Evolutionary conservation across 768 basidiomycete genomes (phyloP).

Genomic region (Amanita inopinata): DNA sequence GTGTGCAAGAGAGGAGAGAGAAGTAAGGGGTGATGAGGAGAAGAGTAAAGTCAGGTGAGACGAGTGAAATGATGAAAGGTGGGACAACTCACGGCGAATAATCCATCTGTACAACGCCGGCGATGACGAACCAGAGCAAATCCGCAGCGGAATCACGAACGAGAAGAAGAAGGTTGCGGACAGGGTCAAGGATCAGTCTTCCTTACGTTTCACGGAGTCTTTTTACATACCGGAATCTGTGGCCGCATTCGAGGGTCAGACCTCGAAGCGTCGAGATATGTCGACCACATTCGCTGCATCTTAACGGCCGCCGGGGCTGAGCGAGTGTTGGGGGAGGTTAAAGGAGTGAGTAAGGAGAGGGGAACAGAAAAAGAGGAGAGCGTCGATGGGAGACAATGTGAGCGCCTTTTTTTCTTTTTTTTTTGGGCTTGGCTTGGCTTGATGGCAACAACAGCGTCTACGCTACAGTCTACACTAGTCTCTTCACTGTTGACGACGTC

Average conservation of each 20-base stretch:
- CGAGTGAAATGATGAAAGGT: background rate
- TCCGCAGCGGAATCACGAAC: background rate
- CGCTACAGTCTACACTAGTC: too few relatives aligned
- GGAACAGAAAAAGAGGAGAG: too few relatives aligned
- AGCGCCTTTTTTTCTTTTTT: too few relatives aligned
- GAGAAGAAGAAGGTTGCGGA: background rate
- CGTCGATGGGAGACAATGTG: too few relatives aligned
- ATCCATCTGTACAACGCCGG: background rate
- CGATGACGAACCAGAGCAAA: background rate
- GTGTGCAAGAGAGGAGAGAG: background rate
- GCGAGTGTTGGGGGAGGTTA: too few relatives aligned
- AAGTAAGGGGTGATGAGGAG: background rate
- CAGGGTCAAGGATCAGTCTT: background rate
- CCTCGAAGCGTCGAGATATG: constrained; percentile 1
- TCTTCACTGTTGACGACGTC: too few relatives aligned
- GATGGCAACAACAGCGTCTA: too few relatives aligned
- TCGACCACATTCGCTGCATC: constrained; percentile 8
- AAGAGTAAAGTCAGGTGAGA: background rate
- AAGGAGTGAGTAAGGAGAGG: too few relatives aligned
- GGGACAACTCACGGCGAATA: constrained; percentile 5
- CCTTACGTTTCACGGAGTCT: too few relatives aligned
- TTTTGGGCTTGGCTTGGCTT: too few relatives aligned
- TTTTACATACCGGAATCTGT: constrained; percentile 3
- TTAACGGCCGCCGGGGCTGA: too few relatives aligned
- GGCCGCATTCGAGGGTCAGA: background rate